Evolutionary conservation across 129 eudicot genomes (phyloP).

Genomic region (Centrapalus pauciflorus): DNA sequence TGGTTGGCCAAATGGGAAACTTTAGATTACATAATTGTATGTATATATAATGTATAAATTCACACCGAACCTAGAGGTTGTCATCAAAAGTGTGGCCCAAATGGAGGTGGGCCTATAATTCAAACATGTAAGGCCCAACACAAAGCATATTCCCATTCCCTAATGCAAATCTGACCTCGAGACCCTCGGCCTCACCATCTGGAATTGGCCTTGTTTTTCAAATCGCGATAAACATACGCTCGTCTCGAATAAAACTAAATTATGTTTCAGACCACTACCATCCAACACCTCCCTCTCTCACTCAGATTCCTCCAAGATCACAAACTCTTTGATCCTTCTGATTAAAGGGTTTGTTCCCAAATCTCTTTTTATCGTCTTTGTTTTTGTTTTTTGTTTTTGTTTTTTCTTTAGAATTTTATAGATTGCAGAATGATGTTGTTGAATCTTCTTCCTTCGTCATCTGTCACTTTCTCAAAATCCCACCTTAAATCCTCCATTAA

Average conservation of each 20-base stretch:
- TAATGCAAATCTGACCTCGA: conserved; percentile 22
- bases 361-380: conserved; percentile 14
- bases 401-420: no score
- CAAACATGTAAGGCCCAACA: conserved; percentile 19
- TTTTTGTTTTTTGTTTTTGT: not conserved
- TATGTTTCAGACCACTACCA: conserved; percentile 13
- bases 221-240: conserved; percentile 25
- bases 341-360: conserved; percentile 1
- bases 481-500: conserved; percentile 29
- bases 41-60: no score
- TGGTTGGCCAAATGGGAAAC: no score
- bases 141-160: conserved; percentile 14
- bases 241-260: not conserved
- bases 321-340: not conserved
- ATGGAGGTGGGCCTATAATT: not conserved
- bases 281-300: conserved; percentile 8
- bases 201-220: conserved; percentile 1
- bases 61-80: no score
- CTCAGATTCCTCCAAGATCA: conserved; percentile 5
- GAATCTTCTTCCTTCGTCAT: conserved; percentile 59
- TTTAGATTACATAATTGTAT: no score
- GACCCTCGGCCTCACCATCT: conserved; percentile 15
- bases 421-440: conserved; percentile 35
- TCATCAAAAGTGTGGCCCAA: conserved; percentile 8
- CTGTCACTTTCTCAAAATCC: conserved; percentile 51